Base-by-base conservation (phyloP, 179 eudicot species). In the Nepenthes alata region DNA sequence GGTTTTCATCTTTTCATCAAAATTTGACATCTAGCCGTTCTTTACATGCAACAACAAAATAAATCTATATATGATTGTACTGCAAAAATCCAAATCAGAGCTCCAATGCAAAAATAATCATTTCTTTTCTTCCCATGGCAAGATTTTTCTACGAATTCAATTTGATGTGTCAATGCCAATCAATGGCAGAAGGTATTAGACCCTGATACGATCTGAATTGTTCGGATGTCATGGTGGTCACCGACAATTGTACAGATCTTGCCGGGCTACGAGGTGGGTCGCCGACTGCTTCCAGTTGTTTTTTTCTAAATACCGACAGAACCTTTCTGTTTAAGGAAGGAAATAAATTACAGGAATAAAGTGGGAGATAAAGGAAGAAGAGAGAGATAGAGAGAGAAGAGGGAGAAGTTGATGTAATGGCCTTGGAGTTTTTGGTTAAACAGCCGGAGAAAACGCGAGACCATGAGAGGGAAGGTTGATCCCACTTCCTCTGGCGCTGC, bases 1-100 rank as follows among this genome's bases (percentile, higher is more conserved):
- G 36, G 59, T 59, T 37, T 59, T 72, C 75, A 70, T 72, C 56
- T 58, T 72, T 41, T 59, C 77, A 51, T 73, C 71, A 59, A 53
- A 8, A 56, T 58, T 55, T 35, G 64, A 59, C 63, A 65, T 71
- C 44, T 56, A 48, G 25, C 25, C 25, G 25, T 25, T n/a, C 47
- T 49, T 57, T 34, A 0, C 64, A 58, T 12, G 16, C 53, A 67
- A 25, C 45, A 41, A 41, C 6, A 41, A 41, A 41, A 41, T 41
- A 41, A 41, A 41, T 7, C 45, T 41, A 41, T 7, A 41, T 41
- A 41, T 41, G 5, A 4, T 4, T 7, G 45, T 41, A 41, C 5
- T 41, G 45, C 8, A 4, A 41, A 47, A 3, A 47, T 37, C 66
- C 36, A 61, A 15, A 35, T 37, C 37, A 36, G 36, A 10, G 37